Percentiles rank a stretch among this genome's conserved stretches.
Evolutionary conservation across 495 filamentous ascomycete species (phyloP).

Genomic region (Penicillium crystallinum): DNA sequence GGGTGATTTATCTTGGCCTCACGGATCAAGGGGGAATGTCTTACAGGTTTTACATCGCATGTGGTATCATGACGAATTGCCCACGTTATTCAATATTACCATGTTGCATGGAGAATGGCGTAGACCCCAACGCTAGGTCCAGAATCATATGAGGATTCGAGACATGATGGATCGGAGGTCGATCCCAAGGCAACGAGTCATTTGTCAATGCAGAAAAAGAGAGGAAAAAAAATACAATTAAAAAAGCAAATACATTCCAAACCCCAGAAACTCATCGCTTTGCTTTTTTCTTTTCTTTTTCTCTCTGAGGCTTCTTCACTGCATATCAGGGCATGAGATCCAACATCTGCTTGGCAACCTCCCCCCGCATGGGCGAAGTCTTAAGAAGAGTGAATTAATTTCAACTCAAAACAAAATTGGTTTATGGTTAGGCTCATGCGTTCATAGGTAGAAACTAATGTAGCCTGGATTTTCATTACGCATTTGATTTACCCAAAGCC

Average conservation of each 20-base stretch:
- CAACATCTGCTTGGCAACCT: conserved; percentile 32
- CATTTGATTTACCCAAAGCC: conserved; percentile 6
- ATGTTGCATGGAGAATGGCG: background rate
- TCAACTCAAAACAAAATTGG: background rate
- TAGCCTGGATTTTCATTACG: conserved; percentile 13
- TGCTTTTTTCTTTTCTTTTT: conserved; percentile 3
- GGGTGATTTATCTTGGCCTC: background rate
- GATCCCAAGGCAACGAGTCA: conserved; percentile 3
- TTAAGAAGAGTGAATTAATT: conserved; percentile 5
- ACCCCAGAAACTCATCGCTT: background rate
- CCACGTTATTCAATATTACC: background rate
- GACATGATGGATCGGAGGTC: background rate
- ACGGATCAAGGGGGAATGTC: conserved; percentile 4
- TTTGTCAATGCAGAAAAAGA: background rate
- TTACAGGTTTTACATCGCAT: background rate
- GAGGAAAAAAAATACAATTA: background rate
- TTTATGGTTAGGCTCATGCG: background rate
- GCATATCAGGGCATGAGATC: conserved; percentile 27
- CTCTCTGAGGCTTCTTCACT: conserved; percentile 19
- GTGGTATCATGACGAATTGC: background rate
- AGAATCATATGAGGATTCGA: background rate
- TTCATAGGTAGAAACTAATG: conserved; percentile 17
- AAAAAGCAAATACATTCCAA: background rate
- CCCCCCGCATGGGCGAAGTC: conserved; percentile 35
- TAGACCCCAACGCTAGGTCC: background rate